Evolutionary conservation across 805 yeast species (phyloP).

Genomic region (Blastobotrys parvus): DNA sequence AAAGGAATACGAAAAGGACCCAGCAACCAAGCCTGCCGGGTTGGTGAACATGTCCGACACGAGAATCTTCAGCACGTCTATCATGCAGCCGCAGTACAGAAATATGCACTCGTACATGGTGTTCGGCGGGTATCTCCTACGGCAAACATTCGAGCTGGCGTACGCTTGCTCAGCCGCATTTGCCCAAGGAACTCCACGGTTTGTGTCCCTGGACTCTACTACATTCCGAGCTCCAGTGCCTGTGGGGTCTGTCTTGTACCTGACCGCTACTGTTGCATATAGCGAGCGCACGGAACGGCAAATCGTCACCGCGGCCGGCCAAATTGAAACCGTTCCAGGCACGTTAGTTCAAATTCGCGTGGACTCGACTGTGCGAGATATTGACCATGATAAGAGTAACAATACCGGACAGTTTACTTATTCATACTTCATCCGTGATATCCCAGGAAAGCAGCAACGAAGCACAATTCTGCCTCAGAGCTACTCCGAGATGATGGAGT

Average conservation of each 20-base stretch:
- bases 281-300: constrained; percentile 63
- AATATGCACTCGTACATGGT: constrained; percentile 91
- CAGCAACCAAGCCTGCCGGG: constrained; percentile 37
- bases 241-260: constrained; percentile 80
- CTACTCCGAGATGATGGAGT: constrained; percentile 87
- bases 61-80: constrained; percentile 59
- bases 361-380: constrained; percentile 64
- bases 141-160: constrained; percentile 90
- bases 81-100: constrained; percentile 96
- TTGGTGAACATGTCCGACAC: constrained; percentile 66
- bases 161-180: constrained; percentile 90
- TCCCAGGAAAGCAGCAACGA: constrained; percentile 36
- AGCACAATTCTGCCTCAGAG: constrained; percentile 78
- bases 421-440: constrained; percentile 60
- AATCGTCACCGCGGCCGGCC: constrained; percentile 8
- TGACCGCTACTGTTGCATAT: constrained; percentile 76
- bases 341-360: constrained; percentile 86
- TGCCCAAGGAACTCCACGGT: constrained; percentile 76
- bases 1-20: constrained; percentile 23
- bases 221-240: constrained; percentile 94
- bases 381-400: constrained; percentile 51
- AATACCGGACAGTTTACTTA: constrained; percentile 84
- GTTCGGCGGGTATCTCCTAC: constrained; percentile 87
- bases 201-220: constrained; percentile 82
- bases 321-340: constrained; percentile 34